Evolutionary conservation across 768 basidiomycete genomes (phyloP).

Genomic region (Candolleomyces efflorescens): DNA sequence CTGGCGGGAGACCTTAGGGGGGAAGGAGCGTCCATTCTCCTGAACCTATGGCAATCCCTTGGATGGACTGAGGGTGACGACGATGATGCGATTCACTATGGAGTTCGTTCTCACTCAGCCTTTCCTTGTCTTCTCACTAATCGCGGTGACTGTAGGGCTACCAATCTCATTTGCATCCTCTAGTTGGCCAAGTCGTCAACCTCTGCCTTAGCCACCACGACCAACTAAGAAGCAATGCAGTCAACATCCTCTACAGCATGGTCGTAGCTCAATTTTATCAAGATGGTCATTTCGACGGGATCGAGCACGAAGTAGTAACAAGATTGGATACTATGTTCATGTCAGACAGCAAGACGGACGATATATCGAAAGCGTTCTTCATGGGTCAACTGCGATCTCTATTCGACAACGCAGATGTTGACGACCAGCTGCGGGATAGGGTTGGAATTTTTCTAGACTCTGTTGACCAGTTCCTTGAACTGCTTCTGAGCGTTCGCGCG

Average conservation of each 20-base stretch:
- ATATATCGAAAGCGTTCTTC: conserved; percentile 90
- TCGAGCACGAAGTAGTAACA: conserved; percentile 90
- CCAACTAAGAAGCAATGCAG: conserved; percentile 82
- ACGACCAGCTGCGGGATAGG: conserved; percentile 71
- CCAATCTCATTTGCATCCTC: conserved; percentile 74
- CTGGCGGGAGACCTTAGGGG: conserved; percentile 95
- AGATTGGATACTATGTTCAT: conserved; percentile 90
- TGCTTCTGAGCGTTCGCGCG: conserved; percentile 81
- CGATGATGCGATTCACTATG: conserved; percentile 51
- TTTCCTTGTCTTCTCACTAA: background rate
- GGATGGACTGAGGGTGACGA: conserved; percentile 64
- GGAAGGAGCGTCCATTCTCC: conserved; percentile 78
- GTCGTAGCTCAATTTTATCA: conserved; percentile 89
- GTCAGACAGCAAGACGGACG: conserved; percentile 87
- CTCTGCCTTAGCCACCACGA: conserved; percentile 95
- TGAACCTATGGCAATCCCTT: conserved; percentile 82
- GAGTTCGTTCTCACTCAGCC: conserved; percentile 42
- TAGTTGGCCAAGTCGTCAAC: conserved; percentile 88
- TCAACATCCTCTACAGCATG: conserved; percentile 93
- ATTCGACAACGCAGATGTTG: conserved; percentile 83
- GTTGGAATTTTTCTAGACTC: conserved; percentile 84
- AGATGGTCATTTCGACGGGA: conserved; percentile 78
- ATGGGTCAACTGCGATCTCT: conserved; percentile 83
- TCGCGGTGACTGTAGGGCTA: conserved; percentile 57
- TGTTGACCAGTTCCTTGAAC: conserved; percentile 88